A percentile compares a stretch with the other conserved stretches of the same genome.
Conservation (phyloP, 139 green algal species). For the Picochlorum sp. region DNA sequence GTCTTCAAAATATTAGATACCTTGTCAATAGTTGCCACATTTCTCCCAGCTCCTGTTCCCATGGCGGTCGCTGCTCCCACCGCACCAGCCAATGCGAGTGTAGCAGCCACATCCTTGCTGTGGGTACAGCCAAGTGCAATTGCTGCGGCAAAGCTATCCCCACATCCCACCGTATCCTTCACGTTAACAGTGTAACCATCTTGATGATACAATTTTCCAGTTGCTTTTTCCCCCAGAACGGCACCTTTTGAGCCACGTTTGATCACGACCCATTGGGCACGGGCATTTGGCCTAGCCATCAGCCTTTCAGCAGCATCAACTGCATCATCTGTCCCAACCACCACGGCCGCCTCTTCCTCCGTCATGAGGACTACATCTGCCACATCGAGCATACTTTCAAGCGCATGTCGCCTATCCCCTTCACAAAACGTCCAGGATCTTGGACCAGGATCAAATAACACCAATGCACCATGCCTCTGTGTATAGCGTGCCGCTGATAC, state of each 20-base stretch:
- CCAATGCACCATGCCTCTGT: slow-evolving; percentile 34
- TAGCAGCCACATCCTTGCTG: slow-evolving; percentile 23
- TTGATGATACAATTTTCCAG: slow-evolving; percentile 5
- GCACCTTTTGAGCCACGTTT: slow-evolving; percentile 70
- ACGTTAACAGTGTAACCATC: slow-evolving; percentile 61
- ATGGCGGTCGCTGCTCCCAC: slow-evolving; percentile 87
- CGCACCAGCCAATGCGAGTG: slow-evolving; percentile 83
- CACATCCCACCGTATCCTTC: slow-evolving; percentile 91
- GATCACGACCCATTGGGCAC: slow-evolving; percentile 67
- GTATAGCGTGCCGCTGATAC: slow-evolving; percentile 31
- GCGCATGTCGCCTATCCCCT: slow-evolving; percentile 27
- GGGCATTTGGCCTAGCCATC: slow-evolving; percentile 28
- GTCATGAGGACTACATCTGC: slow-evolving; percentile 80
- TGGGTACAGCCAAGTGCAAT: slow-evolving; percentile 72
- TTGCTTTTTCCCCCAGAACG: slow-evolving; percentile 30
- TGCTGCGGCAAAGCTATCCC: slow-evolving; percentile 86
- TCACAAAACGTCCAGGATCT: slow-evolving; percentile 46
- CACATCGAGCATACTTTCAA: slow-evolving; percentile 57
- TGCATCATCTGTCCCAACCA: slow-evolving; percentile 58
- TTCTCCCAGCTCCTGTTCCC: slow-evolving; percentile 68
- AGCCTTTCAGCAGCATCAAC: slow-evolving; percentile 42
- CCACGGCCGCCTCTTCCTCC: slow-evolving; percentile 60
- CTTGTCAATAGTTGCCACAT: slow-evolving; percentile 52
- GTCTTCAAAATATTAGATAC: slow-evolving; percentile 13
- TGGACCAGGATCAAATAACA: slow-evolving; percentile 90